Percentiles rank a stretch among this genome's conserved stretches.
phyloP scores from a whole-genome alignment of 2,329 filamentous ascomycete species.

The Stachybotrys chlorohalonatus region DNA sequence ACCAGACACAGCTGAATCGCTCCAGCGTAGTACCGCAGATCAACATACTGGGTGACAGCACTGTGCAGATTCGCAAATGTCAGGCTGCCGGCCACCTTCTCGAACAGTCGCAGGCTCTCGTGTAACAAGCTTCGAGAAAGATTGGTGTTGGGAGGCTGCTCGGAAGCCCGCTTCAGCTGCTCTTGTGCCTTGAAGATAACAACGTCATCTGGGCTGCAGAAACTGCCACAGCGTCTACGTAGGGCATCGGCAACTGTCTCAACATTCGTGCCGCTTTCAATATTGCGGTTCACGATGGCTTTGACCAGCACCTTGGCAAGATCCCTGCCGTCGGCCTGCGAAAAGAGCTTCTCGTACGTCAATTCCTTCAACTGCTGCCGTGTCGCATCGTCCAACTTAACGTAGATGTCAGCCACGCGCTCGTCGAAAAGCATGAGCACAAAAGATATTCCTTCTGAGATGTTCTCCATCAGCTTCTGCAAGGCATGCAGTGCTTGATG shows the following conservation, averaged over 20 bases:
- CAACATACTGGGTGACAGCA: constrained; percentile 70
- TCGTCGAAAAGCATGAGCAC: constrained; percentile 93
- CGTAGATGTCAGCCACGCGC: constrained; percentile 78
- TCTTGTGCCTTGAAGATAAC: constrained; percentile 98
- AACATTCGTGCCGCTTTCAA: constrained; percentile 92
- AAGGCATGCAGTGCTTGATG: constrained; percentile 86
- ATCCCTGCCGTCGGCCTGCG: constrained; percentile 68
- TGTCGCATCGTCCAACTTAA: constrained; percentile 60
- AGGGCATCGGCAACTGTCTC: constrained; percentile 96
- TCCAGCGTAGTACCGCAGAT: constrained; percentile 83
- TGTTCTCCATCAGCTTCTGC: constrained; percentile 76
- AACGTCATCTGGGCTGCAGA: constrained; percentile 95
- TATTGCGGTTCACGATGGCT: constrained; percentile 95
- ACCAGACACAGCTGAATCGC: constrained; percentile 80
- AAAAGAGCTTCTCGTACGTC: constrained; percentile 84
- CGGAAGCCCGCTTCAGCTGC: constrained; percentile 78
- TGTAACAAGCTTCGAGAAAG: constrained; percentile 71
- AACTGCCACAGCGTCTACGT: constrained; percentile 84
- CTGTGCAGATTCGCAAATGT: constrained; percentile 70
- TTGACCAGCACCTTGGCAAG: constrained; percentile 93
- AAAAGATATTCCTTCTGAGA: constrained; percentile 95
- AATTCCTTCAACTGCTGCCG: constrained; percentile 64
- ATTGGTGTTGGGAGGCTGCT: constrained; percentile 67
- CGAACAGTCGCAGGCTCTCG: constrained; percentile 81
- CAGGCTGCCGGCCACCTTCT: constrained; percentile 77